A percentile compares a stretch with the other conserved stretches of the same genome.
Conservation (phyloP, 768 basidiomycete species). For the Trametes cinnabarina region DNA sequence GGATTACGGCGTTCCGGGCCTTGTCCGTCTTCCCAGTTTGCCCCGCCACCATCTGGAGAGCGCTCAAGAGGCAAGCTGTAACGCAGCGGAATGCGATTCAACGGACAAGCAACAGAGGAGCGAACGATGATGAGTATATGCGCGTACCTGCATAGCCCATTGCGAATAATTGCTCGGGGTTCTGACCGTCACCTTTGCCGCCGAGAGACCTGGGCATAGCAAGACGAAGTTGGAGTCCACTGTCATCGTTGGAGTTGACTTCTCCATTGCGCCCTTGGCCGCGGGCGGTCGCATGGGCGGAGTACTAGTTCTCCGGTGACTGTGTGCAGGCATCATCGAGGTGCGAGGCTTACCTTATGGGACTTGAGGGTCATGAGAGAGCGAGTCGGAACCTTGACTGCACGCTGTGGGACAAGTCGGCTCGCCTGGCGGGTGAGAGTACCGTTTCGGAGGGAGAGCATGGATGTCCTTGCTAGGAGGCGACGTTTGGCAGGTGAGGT, state of each 20-base stretch:
- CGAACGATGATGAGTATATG: not conserved
- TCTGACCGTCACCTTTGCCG: slow-evolving; percentile 38
- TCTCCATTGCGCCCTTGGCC: slow-evolving; percentile 67
- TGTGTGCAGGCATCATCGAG: not conserved
- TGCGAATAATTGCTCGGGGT: slow-evolving; percentile 41
- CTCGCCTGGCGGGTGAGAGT: not conserved
- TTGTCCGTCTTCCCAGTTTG: slow-evolving; percentile 52
- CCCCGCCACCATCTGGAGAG: slow-evolving; percentile 58
- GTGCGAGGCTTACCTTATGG: slow-evolving; percentile 37
- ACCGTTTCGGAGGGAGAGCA: not conserved
- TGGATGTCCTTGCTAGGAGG: not conserved
- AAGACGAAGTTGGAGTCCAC: slow-evolving; percentile 33
- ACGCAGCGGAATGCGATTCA: not conserved
- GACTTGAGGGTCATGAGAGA: slow-evolving; percentile 43
- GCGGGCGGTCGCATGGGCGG: slow-evolving; percentile 60
- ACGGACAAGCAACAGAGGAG: not conserved
- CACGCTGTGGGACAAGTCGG: not conserved
- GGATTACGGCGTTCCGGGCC: slow-evolving; percentile 59
- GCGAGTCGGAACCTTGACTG: slow-evolving; percentile 1
- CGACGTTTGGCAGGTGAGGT: not conserved
- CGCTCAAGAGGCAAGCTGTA: slow-evolving; percentile 70
- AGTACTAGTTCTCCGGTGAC: slow-evolving; percentile 46
- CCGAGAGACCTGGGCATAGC: slow-evolving; percentile 36
- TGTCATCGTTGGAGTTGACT: slow-evolving; percentile 34
- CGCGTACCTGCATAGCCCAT: slow-evolving; percentile 37